Conservation (phyloP, 345 rosid genomes). For the Pseudoturritis turrita region DNA sequence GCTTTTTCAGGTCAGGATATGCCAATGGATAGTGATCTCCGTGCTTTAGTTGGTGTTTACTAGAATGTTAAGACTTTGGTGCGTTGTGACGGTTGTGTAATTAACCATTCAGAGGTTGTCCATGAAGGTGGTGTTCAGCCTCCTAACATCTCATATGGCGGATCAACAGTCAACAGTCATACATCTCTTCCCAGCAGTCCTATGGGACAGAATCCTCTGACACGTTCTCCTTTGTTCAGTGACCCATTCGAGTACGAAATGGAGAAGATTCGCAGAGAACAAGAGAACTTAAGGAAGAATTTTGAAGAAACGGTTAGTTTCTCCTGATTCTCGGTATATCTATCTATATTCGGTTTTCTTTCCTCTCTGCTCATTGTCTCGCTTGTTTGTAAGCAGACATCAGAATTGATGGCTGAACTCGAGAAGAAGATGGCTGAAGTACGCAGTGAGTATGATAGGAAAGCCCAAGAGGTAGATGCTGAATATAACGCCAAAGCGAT, state of each 20-base stretch:
- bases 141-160: conserved; percentile 10
- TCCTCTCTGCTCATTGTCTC: conserved; percentile 4
- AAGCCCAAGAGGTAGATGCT: conserved; percentile 11
- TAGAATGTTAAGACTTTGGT: background rate
- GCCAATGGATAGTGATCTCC: background rate
- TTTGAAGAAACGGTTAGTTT: conserved; percentile 17
- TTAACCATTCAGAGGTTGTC: background rate
- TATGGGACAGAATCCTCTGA: background rate
- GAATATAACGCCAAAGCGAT: background rate
- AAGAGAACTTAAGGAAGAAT: background rate
- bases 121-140: background rate
- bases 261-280: conserved; percentile 16
- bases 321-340: background rate
- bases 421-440: conserved; percentile 18
- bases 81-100: background rate
- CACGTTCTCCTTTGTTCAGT: background rate
- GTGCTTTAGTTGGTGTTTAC: background rate
- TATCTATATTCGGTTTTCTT: background rate
- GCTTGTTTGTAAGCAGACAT: conserved; percentile 11
- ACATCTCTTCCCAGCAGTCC: conserved; percentile 4
- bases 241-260: conserved; percentile 12
- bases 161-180: background rate
- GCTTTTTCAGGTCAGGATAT: conserved; percentile 13
- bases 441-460: conserved; percentile 1
- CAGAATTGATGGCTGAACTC: conserved; percentile 7